Evolutionary conservation across 75 land plant genomes (phyloP).

Genomic region (Isoetes taiwanensis): DNA sequence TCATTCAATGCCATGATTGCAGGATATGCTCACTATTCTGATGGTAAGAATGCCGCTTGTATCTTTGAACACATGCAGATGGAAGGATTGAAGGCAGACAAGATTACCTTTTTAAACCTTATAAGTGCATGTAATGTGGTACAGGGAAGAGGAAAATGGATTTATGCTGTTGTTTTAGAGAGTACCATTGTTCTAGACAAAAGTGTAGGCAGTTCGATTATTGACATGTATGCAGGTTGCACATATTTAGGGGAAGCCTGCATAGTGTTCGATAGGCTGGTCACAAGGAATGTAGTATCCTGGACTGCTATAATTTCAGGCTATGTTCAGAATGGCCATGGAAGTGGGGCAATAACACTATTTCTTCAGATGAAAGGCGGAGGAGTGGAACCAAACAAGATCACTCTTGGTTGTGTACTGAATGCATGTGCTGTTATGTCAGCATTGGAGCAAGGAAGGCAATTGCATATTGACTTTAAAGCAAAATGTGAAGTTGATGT

Average conservation of each 20-base stretch:
- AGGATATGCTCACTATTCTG: conserved; percentile 24
- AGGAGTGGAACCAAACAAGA: conserved; percentile 3
- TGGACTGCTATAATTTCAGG: conserved; percentile 12
- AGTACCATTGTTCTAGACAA: conserved; percentile 1
- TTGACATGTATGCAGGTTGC: conserved; percentile 17
- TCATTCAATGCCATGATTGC: conserved; percentile 13
- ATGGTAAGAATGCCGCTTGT: conserved; percentile 2
- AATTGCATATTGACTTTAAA: background rate
- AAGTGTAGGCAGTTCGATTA: conserved; percentile 8
- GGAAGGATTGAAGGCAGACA: too few species aligned
- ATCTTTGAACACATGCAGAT: conserved; percentile 22
- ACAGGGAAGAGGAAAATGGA: too few species aligned
- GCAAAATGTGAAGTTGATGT: conserved; percentile 1
- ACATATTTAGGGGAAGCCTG: background rate
- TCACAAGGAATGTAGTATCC: background rate
- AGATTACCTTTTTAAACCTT: too few species aligned
- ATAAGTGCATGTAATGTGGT: too few species aligned
- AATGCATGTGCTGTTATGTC: background rate
- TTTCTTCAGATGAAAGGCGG: background rate
- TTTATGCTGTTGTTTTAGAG: too few species aligned
- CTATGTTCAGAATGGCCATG: conserved; percentile 1
- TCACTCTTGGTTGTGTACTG: background rate
- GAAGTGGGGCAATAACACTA: background rate
- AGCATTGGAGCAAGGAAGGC: background rate
- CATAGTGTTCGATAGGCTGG: background rate